Conservation (phyloP, 768 basidiomycete species). For the Tulasnella sp. region DNA sequence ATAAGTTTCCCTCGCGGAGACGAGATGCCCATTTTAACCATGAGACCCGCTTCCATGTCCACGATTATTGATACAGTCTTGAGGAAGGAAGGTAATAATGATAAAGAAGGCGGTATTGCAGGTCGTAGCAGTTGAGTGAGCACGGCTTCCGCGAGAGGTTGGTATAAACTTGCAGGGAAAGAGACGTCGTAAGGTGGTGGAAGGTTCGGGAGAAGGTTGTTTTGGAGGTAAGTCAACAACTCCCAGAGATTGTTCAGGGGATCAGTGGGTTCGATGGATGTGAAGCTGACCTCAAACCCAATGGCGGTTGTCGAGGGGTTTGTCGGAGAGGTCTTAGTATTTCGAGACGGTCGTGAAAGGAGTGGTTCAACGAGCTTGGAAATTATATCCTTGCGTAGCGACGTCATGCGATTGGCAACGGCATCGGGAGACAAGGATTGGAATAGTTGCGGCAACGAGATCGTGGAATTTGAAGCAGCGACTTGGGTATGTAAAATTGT, state of each 20-base stretch:
- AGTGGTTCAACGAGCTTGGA: conserved; percentile 23
- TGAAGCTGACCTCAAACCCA: conserved; percentile 20
- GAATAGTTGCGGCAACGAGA: conserved; percentile 10
- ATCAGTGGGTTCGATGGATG: conserved; percentile 25
- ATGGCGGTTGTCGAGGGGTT: neutral
- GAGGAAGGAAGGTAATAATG: conserved; percentile 49
- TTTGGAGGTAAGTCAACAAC: conserved; percentile 52
- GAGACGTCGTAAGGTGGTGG: conserved; percentile 34
- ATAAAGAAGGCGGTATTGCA: conserved; percentile 53
- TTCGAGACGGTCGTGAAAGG: neutral
- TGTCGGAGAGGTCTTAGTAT: neutral
- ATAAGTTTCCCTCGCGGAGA: conserved; percentile 38
- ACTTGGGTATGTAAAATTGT: too few relatives aligned
- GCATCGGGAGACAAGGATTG: conserved; percentile 7
- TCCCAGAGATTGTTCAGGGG: conserved; percentile 42
- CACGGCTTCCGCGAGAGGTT: conserved; percentile 46
- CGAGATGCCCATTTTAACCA: conserved; percentile 37
- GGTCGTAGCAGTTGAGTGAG: conserved; percentile 56
- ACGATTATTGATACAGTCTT: conserved; percentile 44
- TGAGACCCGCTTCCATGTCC: conserved; percentile 45
- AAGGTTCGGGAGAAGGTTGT: conserved; percentile 43
- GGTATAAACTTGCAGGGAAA: conserved; percentile 40
- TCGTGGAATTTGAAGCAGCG: neutral
- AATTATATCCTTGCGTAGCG: conserved; percentile 20
- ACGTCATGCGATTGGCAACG: conserved; percentile 15